phyloP scores from a whole-genome alignment of 371 early-diverging fungal genomes.

The Caulochytrium protostelioides region DNA sequence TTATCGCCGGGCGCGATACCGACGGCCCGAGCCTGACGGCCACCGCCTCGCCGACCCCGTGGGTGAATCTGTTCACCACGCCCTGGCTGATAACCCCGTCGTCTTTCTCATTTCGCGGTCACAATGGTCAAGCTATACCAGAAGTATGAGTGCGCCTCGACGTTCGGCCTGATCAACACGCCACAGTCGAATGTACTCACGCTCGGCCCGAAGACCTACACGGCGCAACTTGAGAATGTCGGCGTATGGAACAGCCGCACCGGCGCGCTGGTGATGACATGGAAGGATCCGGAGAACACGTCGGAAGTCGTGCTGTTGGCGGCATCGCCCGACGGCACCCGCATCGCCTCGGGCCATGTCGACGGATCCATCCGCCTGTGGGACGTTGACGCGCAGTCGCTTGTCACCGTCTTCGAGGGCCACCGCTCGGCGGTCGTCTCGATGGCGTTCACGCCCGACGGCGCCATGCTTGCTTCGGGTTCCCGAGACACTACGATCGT shows the following conservation, averaged over 20 bases:
- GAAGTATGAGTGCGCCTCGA: constrained; percentile 50
- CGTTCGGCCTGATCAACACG: constrained; percentile 68
- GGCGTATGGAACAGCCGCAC: constrained; percentile 67
- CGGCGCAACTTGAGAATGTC: constrained; percentile 64
- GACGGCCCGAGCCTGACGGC: no score
- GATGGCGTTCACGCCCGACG: constrained; percentile 50
- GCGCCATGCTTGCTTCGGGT: constrained; percentile 68
- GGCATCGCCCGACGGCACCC: constrained; percentile 11
- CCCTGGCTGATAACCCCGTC: no score
- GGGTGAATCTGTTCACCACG: no score
- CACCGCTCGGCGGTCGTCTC: constrained; percentile 70
- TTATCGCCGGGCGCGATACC: no score
- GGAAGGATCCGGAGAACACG: constrained; percentile 50
- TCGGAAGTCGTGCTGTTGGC: constrained; percentile 73
- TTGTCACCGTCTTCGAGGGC: constrained; percentile 68
- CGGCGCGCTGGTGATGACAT: constrained; percentile 47
- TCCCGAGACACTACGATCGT: constrained; percentile 79
- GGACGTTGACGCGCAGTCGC: constrained; percentile 21
- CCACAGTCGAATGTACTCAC: constrained; percentile 35
- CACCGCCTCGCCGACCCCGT: no score
- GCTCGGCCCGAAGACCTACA: constrained; percentile 43
- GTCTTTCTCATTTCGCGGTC: no score
- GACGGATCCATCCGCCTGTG: constrained; percentile 67
- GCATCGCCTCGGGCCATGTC: constrained; percentile 20
- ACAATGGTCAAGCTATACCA: constrained; percentile 38